A percentile compares a stretch with the other conserved stretches of the same genome.
phyloP scores from a whole-genome alignment of 2,329 filamentous ascomycete genomes.

The Stenocarpella maydis region DNA sequence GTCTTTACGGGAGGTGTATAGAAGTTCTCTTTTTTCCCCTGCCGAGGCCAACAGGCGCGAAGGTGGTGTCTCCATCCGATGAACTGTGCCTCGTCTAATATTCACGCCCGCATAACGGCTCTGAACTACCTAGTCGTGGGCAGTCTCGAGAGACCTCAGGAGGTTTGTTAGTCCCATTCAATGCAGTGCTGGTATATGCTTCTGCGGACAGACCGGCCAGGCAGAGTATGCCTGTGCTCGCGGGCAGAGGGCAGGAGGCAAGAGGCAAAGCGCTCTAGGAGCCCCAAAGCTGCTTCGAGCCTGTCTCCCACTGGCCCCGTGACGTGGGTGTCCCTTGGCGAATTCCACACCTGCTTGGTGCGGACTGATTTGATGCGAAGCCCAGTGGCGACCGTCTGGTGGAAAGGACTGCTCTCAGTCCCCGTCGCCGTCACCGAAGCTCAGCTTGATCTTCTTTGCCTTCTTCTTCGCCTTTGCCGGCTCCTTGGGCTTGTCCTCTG shows the following conservation, averaged over 20 bases:
- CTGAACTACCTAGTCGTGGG: neutral
- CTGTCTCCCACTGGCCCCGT: neutral
- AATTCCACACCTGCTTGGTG: neutral
- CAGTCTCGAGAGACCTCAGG: neutral
- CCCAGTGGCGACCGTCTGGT: too few species aligned
- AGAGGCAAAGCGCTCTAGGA: too few species aligned
- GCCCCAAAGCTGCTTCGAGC: neutral
- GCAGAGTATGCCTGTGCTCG: neutral
- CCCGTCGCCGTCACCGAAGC: slow-evolving; percentile 69
- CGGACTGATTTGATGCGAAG: neutral
- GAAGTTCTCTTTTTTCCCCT: slow-evolving; percentile 38
- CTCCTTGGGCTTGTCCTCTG: slow-evolving; percentile 38
- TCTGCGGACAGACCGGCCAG: neutral
- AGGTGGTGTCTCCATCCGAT: neutral
- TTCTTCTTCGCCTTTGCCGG: slow-evolving; percentile 55
- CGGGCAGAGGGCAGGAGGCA: neutral
- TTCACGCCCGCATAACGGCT: neutral
- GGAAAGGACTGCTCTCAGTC: slow-evolving; percentile 39
- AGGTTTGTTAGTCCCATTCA: neutral
- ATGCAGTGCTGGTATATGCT: neutral
- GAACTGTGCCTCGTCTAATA: neutral
- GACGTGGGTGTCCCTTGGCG: neutral
- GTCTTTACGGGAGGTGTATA: slow-evolving; percentile 38
- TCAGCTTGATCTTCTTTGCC: slow-evolving; percentile 72
- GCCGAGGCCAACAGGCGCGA: neutral